Evolutionary conservation across 495 filamentous ascomycete genomes (phyloP), one percentile per base, ranked within the genome.

Genomic region (Aspergillus panamensis): DNA sequence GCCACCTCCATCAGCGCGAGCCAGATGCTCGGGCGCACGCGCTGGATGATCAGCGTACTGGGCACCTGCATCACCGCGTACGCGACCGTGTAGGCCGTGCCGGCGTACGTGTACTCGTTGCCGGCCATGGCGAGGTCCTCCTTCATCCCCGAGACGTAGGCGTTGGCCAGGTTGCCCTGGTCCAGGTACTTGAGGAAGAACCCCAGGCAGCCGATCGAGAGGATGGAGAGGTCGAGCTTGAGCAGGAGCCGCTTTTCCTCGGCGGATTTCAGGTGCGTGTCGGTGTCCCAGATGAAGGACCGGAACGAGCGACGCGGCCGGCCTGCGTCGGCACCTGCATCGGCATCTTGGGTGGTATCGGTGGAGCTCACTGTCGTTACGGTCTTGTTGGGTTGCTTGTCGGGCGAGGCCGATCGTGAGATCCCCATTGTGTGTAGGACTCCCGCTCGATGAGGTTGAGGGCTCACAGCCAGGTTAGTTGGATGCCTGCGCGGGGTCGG

Each of bases 1-100:
- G 64, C 68, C 37, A 78, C 65, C 39, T 78, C 75, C 13, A 77
- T 67, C 8, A 64, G 68, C 0, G 74, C 62, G 10, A 79, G 59
- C 69, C 70, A 78, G 14, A 66, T 59, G 5, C 64, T 65, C 0
- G 68, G 69, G 12, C 69, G 55, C 10, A 73, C 43, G 7, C 43
- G 39, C 13, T 61, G 57, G 6, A 67, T 45, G 17, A 64, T 62
- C n/a, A 67, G 53, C 3, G 57, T 66, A 8, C 56, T 58, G 9
- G 61, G 64, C 14, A 67, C 54, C 29, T 67, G 64, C 55, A 62
- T 60, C 1, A 59, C 55, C 1, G 59, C 55, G 33, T 64, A 67
- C 20, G 54, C 60, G 20, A 61, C 54, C 0, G 61, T 66, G 35
- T 61, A 66, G 1, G 20, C 45, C 7, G 64, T 66, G 1, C 6